These are phyloP conservation scores for Thecaphora thlaspeos DNA, from an alignment of 1,284 basidiomycete species.

Conservation along the genomic window DNA sequence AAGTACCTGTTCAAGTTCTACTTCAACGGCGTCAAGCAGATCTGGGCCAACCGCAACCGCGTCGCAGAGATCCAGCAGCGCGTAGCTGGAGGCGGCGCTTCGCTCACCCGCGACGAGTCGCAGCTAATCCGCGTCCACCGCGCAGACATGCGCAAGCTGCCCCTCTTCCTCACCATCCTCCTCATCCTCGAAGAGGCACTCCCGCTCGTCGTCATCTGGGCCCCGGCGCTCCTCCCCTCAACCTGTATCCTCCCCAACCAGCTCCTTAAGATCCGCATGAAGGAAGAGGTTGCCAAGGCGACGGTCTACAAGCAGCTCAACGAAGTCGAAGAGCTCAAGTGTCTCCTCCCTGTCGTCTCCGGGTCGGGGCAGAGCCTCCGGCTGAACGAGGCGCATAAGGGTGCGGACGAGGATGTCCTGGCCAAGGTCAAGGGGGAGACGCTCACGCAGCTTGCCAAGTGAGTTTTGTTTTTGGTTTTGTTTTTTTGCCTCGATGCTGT, in stretches of 20 bases:
- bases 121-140: conserved; percentile 42
- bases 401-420: conserved; percentile 6
- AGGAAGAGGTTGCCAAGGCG: conserved; percentile 42
- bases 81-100: conserved; percentile 19
- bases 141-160: conserved; percentile 64
- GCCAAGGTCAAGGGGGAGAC: conserved; percentile 12
- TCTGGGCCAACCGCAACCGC: conserved; percentile 45
- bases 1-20: conserved; percentile 56
- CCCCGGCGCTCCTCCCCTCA: conserved; percentile 78
- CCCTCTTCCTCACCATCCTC: conserved; percentile 76
- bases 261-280: conserved; percentile 59
- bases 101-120: conserved; percentile 36
- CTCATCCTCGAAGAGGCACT: conserved; percentile 76
- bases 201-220: conserved; percentile 79
- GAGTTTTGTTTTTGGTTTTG: no score
- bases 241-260: conserved; percentile 84
- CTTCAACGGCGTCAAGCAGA: conserved; percentile 55
- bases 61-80: conserved; percentile 30
- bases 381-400: conserved; percentile 3
- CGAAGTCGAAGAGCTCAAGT: conserved; percentile 13
- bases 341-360: conserved; percentile 16
- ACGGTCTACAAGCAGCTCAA: conserved; percentile 19
- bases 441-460: conserved; percentile 20
- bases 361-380: neutral
- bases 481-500: no score